phyloP scores from a whole-genome alignment of 2,329 filamentous ascomycete genomes.

The Colletotrichum eremochloae region DNA sequence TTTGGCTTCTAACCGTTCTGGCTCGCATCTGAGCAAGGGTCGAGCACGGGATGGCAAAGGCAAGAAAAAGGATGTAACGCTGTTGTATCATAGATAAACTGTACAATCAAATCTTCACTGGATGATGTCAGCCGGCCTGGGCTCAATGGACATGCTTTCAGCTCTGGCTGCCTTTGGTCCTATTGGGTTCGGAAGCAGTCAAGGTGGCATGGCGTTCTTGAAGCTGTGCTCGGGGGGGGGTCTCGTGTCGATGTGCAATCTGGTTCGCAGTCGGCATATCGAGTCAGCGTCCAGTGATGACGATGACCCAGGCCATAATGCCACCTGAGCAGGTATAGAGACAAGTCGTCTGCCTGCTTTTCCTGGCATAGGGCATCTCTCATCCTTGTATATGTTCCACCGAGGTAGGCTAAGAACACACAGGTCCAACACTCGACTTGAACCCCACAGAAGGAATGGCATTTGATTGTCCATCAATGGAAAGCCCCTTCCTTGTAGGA shows the following conservation, averaged over 20 bases:
- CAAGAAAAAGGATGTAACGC: conserved; percentile 20
- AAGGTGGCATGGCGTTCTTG: no score
- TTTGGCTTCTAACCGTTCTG: not conserved
- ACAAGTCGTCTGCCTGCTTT: not conserved
- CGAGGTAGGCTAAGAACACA: not conserved
- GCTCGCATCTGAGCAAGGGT: not conserved
- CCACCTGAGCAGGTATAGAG: not conserved
- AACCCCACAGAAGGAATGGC: not conserved
- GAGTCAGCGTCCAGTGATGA: not conserved
- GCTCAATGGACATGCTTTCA: not conserved
- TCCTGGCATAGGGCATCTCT: not conserved
- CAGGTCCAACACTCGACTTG: not conserved
- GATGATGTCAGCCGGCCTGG: conserved; percentile 5
- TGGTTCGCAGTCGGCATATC: not conserved
- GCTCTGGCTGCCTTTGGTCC: no score
- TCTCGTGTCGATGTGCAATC: not conserved
- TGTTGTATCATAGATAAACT: conserved; percentile 57
- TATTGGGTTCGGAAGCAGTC: not conserved
- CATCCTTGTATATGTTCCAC: no score
- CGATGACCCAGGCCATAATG: no score
- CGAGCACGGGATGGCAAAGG: conserved; percentile 52
- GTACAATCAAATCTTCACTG: conserved; percentile 43
- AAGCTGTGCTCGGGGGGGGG: not conserved
- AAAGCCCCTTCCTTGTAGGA: not conserved
- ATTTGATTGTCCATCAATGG: not conserved